Evolutionary conservation across 169 alveolate species (phyloP).

Genomic region (Cryptosporidium sp.): DNA sequence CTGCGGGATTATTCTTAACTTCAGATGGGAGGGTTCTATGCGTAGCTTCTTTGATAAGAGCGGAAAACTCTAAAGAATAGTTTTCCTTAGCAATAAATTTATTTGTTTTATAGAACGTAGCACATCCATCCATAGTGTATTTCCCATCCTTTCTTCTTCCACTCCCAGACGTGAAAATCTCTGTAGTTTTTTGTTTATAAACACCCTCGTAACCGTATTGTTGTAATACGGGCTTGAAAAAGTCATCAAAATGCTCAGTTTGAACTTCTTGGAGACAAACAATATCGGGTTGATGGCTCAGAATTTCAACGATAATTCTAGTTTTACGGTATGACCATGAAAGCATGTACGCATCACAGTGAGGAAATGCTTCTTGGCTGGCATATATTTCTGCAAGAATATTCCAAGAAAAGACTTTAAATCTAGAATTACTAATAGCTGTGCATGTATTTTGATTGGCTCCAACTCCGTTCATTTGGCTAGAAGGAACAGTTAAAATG

Average conservation of each 20-base stretch:
- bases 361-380: slow-evolving; percentile 84
- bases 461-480: slow-evolving; percentile 5
- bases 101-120: slow-evolving; percentile 80
- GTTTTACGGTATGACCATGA: slow-evolving; percentile 86
- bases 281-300: slow-evolving; percentile 82
- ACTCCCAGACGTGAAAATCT: slow-evolving; percentile 82
- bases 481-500: slow-evolving; percentile 44
- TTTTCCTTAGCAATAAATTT: slow-evolving; percentile 81
- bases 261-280: slow-evolving; percentile 85
- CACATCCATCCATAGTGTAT: slow-evolving; percentile 85
- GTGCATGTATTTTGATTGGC: not conserved
- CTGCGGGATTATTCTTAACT: slow-evolving; percentile 79
- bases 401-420: slow-evolving; percentile 83
- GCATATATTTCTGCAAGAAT: slow-evolving; percentile 85
- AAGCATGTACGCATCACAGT: slow-evolving; percentile 85
- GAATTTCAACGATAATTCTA: slow-evolving; percentile 83
- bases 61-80: slow-evolving; percentile 82
- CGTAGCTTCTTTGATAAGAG: slow-evolving; percentile 81
- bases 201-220: slow-evolving; percentile 83
- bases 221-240: slow-evolving; percentile 80
- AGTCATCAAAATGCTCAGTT: slow-evolving; percentile 84
- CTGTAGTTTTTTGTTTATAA: slow-evolving; percentile 84
- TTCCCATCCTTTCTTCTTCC: slow-evolving; percentile 84
- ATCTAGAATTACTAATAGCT: slow-evolving; percentile 38
- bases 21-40: slow-evolving; percentile 80